Percentiles rank a stretch among this genome's conserved stretches.
Conservation (phyloP, 257 asterid genomes). For the Solanum chmielewskii region DNA sequence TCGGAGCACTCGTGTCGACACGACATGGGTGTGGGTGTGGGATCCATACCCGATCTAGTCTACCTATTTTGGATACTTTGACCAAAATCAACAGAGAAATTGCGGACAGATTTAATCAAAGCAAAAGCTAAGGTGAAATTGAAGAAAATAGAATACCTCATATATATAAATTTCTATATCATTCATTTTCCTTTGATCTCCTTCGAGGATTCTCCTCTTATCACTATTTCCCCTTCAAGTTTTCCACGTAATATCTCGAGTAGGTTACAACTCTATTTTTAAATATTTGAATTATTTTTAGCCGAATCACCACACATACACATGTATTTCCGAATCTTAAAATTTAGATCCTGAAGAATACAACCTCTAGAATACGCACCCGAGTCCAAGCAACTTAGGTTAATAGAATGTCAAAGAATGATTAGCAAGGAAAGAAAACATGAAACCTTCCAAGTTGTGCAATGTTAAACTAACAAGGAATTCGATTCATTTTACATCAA, state of each 20-base stretch:
- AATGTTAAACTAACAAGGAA: background rate
- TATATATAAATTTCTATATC: background rate
- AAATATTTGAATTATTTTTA: background rate
- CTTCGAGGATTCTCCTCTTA: background rate
- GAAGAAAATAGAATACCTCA: too few species aligned
- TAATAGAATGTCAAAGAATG: background rate
- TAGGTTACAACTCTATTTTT: background rate
- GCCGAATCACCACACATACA: background rate
- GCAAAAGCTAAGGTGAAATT: background rate
- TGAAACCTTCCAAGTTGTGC: background rate
- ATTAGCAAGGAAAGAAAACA: background rate
- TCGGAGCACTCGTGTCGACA: background rate
- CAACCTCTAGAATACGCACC: background rate
- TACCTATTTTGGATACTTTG: background rate
- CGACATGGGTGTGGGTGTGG: background rate
- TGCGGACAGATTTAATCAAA: background rate
- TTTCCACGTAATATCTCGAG: background rate
- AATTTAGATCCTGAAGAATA: background rate
- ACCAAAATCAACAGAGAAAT: background rate
- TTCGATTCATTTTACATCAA: background rate
- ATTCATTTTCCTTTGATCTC: background rate
- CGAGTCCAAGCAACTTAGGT: background rate
- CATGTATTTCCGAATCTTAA: background rate
- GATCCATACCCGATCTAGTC: background rate
- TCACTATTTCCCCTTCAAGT: background rate